Base-by-base conservation (phyloP, 108 stramenopile species). In the Heterococcus sp. region DNA sequence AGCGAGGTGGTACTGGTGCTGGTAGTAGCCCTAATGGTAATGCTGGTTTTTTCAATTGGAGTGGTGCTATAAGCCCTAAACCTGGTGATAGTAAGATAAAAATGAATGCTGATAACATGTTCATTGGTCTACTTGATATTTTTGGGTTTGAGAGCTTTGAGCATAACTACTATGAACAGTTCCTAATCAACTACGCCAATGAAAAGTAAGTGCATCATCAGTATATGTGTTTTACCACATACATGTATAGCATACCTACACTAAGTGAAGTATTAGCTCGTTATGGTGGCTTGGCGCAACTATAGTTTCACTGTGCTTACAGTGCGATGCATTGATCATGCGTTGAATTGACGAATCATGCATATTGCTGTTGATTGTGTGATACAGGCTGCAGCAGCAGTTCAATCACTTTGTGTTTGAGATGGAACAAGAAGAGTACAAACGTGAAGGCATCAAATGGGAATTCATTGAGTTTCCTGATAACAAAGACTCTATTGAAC, bases 91-190 rank as follows among this genome's bases (percentile, higher is more conserved):
- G 21, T 3, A 58, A 32, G 1, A 32, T 28, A 21, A 34, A 32
- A 8, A 32, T 63, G 67, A 2, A 14, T 4, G 65, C 38, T 34
- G 34, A 69, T 37, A 71, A 73, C 14, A 82, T 74, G 32, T 82
- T 82, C 65, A 82, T 82, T 32, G 81, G 81, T 3, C 81, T 82
- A 21, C 81, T 82, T 36, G 81, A 84, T 58, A 84, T 77, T 5
- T 77, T 77, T 30, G 84, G 76, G 29, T 75, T 83, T 65, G 88
- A 86, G 72, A 85, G 58, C n/a, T 81, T 86, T 66, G 73, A 86
- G 67, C 38, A 75, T 92, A 97, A 88, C 66, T 89, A 83, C 78
- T 95, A 95, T 84, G 96, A 97, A 79, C 96, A 97, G 85, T 85
- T 90, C 68, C 73, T 82, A 40, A 90, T 90, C 87, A 85, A 85